These are phyloP conservation scores for Lyophyllum shimeji DNA, from an alignment of 768 basidiomycete species.

Conservation along the genomic window DNA sequence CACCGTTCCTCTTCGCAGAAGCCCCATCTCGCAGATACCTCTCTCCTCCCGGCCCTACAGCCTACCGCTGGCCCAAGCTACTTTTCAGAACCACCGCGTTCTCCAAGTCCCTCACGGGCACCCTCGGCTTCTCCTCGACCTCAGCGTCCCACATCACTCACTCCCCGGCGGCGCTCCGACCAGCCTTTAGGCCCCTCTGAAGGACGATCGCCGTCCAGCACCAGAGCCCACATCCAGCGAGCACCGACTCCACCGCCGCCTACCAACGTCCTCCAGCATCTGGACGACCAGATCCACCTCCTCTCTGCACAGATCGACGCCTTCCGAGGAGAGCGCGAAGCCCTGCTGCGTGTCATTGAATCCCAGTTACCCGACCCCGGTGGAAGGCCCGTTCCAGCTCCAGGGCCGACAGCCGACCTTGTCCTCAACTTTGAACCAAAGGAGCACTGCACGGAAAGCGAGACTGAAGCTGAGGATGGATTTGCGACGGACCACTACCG, in stretches of 20 bases:
- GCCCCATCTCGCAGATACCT: background rate
- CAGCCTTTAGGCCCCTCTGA: background rate
- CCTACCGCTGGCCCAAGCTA: background rate
- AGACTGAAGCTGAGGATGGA: too few species aligned
- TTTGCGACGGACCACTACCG: too few species aligned
- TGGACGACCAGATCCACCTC: constrained; percentile 32
- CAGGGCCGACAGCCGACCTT: too few species aligned
- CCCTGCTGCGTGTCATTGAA: constrained; percentile 14
- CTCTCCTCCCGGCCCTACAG: background rate
- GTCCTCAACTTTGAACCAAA: too few species aligned
- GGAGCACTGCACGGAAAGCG: too few species aligned
- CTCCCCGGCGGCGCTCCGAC: background rate
- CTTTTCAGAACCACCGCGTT: background rate
- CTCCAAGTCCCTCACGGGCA: background rate
- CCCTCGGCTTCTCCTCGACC: background rate
- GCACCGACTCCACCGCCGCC: background rate
- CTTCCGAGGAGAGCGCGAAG: constrained; percentile 29
- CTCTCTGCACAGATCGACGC: constrained; percentile 30
- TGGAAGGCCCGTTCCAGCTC: too few species aligned
- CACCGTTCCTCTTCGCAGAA: background rate
- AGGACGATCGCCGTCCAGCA: background rate
- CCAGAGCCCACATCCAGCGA: background rate
- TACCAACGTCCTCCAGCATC: constrained; percentile 4
- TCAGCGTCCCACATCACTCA: background rate
- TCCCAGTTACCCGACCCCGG: constrained; percentile 5